A percentile compares a stretch with the other conserved stretches of the same genome.
These are phyloP conservation scores for Hanseniaspora thailandica DNA, from an alignment of 805 yeast species.

Conservation along the genomic window DNA sequence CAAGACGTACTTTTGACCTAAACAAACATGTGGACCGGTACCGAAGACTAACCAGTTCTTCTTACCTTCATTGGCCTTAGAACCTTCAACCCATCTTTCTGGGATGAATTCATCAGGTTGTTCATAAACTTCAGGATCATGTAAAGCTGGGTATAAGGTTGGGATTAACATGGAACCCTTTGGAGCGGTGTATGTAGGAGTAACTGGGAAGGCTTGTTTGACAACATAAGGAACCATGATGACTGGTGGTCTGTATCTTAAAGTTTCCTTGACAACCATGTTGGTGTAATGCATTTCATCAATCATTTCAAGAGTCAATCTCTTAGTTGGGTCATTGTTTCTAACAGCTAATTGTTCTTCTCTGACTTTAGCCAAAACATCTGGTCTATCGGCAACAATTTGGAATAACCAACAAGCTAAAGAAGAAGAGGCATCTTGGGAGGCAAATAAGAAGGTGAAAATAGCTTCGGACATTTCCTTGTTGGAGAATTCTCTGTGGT, in stretches of 20 bases:
- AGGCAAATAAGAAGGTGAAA: constrained; percentile 92
- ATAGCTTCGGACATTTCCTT: constrained; percentile 92
- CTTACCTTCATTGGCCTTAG: constrained; percentile 61
- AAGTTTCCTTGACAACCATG: constrained; percentile 82
- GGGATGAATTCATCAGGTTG: constrained; percentile 91
- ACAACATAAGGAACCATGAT: constrained; percentile 95
- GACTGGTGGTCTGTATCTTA: constrained; percentile 95
- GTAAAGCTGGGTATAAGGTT: constrained; percentile 87
- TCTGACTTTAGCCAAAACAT: constrained; percentile 71
- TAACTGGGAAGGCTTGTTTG: constrained; percentile 74
- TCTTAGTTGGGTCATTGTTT: constrained; percentile 55
- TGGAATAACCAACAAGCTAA: constrained; percentile 98
- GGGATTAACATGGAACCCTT: constrained; percentile 97
- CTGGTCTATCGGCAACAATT: constrained; percentile 90
- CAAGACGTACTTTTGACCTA: constrained; percentile 89
- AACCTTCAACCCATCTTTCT: constrained; percentile 83
- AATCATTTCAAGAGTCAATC: constrained; percentile 58
- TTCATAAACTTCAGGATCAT: constrained; percentile 92
- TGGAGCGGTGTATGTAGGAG: constrained; percentile 79
- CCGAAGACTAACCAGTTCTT: constrained; percentile 96
- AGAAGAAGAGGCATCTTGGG: constrained; percentile 96
- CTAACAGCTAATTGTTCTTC: constrained; percentile 83
- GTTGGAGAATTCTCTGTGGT: constrained; percentile 73
- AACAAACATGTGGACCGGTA: constrained; percentile 90
- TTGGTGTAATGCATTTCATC: constrained; percentile 79